Conservation (phyloP, 129 eudicot species). For the Solidago caesia region DNA sequence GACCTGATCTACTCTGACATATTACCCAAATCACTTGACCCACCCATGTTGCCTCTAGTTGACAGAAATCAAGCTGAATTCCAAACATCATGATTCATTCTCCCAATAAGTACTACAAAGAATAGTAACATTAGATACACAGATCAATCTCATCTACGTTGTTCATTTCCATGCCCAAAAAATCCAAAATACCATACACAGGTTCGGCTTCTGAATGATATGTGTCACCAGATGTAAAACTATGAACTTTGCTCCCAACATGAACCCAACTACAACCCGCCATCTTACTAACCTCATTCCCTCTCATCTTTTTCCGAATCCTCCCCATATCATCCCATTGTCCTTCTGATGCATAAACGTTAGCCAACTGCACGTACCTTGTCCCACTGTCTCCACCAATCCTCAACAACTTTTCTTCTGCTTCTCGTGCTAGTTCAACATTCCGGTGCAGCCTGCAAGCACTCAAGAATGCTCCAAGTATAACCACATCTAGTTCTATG, state of each 20-base stretch:
- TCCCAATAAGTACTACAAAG: not conserved
- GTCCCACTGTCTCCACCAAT: constrained; percentile 61
- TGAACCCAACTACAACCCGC: constrained; percentile 93
- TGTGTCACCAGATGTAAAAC: constrained; percentile 61
- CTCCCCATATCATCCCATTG: constrained; percentile 86
- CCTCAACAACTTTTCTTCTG: constrained; percentile 52
- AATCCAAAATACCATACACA: constrained; percentile 43
- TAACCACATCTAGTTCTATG: constrained; percentile 58
- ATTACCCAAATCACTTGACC: not conserved
- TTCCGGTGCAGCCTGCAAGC: constrained; percentile 67
- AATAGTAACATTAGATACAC: not conserved
- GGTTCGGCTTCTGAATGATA: constrained; percentile 46
- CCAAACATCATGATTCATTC: not conserved
- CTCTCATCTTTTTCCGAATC: constrained; percentile 86
- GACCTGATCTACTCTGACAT: no score
- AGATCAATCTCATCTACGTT: constrained; percentile 16
- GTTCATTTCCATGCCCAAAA: constrained; percentile 44
- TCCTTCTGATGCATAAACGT: constrained; percentile 71
- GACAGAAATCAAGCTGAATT: not conserved
- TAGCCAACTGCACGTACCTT: constrained; percentile 83
- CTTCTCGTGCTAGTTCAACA: constrained; percentile 63
- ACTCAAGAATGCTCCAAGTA: constrained; percentile 63
- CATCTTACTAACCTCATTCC: constrained; percentile 66
- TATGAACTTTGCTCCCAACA: constrained; percentile 53
- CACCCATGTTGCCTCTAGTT: not conserved